A percentile compares a stretch with the other conserved stretches of the same genome.
phyloP scores from a whole-genome alignment of 306 rosid genomes.

The Vigna reflexopilosa region DNA sequence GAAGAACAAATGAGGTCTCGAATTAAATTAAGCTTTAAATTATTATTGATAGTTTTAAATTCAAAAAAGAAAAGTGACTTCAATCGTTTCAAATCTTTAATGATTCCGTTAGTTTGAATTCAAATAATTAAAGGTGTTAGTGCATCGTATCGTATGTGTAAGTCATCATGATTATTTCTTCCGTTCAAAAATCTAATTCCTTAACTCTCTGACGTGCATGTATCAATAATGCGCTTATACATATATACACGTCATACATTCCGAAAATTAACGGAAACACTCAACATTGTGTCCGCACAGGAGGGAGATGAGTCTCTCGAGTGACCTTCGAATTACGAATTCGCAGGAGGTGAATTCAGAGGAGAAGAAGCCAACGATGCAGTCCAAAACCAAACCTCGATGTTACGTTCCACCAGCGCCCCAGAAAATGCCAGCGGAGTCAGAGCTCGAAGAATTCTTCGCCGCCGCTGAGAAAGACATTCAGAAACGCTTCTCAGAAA shows the following conservation, averaged over 20 bases:
- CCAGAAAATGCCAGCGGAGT: constrained; percentile 63
- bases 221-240: not conserved
- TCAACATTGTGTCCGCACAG: constrained; percentile 45
- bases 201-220: constrained; percentile 19
- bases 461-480: constrained; percentile 68
- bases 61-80: constrained; percentile 8
- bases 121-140: constrained; percentile 24
- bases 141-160: constrained; percentile 16
- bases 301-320: constrained; percentile 65
- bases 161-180: not conserved
- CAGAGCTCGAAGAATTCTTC: constrained; percentile 82
- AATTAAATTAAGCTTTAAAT: not conserved
- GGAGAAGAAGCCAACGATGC: constrained; percentile 35
- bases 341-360: constrained; percentile 50
- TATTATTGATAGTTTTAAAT: not conserved
- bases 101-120: constrained; percentile 37
- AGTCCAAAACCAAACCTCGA: constrained; percentile 38
- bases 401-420: constrained; percentile 31
- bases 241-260: not conserved
- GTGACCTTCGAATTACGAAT: constrained; percentile 51
- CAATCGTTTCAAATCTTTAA: constrained; percentile 38
- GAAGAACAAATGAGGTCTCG: constrained; percentile 58
- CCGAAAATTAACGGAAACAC: constrained; percentile 7
- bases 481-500: constrained; percentile 62
- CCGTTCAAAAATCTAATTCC: constrained; percentile 33